Conservation (phyloP, 2,329 filamentous ascomycete species). For the Aspergillus sp. region DNA sequence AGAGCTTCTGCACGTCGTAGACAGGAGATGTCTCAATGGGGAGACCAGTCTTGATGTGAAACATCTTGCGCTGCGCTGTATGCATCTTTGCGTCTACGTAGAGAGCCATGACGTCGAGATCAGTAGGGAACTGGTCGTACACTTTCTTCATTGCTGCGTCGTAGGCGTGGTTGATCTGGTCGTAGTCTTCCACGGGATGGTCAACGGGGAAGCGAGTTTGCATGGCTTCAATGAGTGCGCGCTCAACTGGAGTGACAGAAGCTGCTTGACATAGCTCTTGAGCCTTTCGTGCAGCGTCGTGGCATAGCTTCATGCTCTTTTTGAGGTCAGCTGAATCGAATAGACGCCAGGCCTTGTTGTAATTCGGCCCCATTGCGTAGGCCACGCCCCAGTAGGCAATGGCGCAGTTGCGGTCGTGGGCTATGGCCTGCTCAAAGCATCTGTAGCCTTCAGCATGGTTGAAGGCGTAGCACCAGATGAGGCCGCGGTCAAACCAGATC, state of each 20-base stretch:
- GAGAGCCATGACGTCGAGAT: slow-evolving; percentile 63
- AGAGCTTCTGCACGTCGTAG: slow-evolving; percentile 54
- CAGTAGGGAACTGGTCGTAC: slow-evolving; percentile 49
- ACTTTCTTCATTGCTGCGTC: slow-evolving; percentile 60
- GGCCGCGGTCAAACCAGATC: slow-evolving; percentile 42
- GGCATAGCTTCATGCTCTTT: slow-evolving; percentile 47
- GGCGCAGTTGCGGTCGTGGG: slow-evolving; percentile 31
- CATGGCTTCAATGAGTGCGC: slow-evolving; percentile 51
- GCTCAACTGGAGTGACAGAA: not conserved
- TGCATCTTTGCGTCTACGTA: slow-evolving; percentile 68
- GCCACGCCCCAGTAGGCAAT: slow-evolving; percentile 46
- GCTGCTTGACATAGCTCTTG: too few relatives aligned
- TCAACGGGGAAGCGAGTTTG: slow-evolving; percentile 59
- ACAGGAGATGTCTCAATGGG: slow-evolving; percentile 44
- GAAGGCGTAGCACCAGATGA: slow-evolving; percentile 42
- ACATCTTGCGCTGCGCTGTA: slow-evolving; percentile 63
- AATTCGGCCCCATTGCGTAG: slow-evolving; percentile 70
- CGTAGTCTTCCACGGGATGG: slow-evolving; percentile 50
- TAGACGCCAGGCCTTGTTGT: slow-evolving; percentile 73
- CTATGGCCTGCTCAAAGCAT: slow-evolving; percentile 33
- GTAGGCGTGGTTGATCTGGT: slow-evolving; percentile 58
- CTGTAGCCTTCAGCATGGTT: slow-evolving; percentile 36
- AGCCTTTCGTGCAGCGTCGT: slow-evolving; percentile 35
- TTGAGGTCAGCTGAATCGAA: slow-evolving; percentile 64
- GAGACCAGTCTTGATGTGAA: slow-evolving; percentile 58